These are phyloP conservation scores for Termitomyces heimii DNA, from an alignment of 768 basidiomycete species.

Conservation along the genomic window DNA sequence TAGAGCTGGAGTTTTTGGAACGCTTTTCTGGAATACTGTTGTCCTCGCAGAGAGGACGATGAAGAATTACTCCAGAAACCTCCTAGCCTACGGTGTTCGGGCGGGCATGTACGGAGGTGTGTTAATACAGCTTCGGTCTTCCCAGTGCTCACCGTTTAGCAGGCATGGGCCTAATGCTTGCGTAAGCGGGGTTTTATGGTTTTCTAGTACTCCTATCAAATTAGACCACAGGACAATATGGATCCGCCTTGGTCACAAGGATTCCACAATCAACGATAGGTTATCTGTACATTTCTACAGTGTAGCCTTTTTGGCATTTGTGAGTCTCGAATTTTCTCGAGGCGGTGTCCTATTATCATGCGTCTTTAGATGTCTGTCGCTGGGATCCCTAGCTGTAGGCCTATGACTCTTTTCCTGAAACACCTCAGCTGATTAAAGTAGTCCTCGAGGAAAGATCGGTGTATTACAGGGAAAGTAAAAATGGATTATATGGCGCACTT, in stretches of 20 bases:
- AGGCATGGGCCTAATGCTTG: slow-evolving; percentile 41
- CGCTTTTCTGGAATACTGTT: slow-evolving; percentile 34
- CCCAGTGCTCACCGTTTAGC: background rate
- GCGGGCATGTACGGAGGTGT: slow-evolving; percentile 47
- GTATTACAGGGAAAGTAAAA: slow-evolving; percentile 49
- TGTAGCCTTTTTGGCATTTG: slow-evolving; percentile 48
- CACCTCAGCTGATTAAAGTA: slow-evolving; percentile 8
- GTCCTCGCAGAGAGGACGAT: slow-evolving; percentile 41
- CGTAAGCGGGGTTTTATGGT: slow-evolving; percentile 19
- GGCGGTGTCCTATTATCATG: background rate
- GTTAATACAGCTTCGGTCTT: slow-evolving; percentile 6
- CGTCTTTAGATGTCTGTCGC: slow-evolving; percentile 46
- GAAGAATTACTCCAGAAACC: slow-evolving; percentile 46
- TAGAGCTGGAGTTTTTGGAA: slow-evolving; percentile 22
- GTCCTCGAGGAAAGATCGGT: slow-evolving; percentile 55
- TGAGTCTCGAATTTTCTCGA: slow-evolving; percentile 16
- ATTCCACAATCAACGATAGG: slow-evolving; percentile 39
- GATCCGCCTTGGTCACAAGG: slow-evolving; percentile 33
- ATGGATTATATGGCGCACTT: slow-evolving; percentile 50
- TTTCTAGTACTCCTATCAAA: slow-evolving; percentile 7
- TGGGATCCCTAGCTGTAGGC: slow-evolving; percentile 48
- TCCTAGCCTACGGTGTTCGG: slow-evolving; percentile 53
- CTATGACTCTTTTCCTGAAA: no score
- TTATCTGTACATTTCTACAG: slow-evolving; percentile 52
- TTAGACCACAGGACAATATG: slow-evolving; percentile 45